Evolutionary conservation across 2,329 filamentous ascomycete genomes (phyloP).

Genomic region (Epichloe elymi): DNA sequence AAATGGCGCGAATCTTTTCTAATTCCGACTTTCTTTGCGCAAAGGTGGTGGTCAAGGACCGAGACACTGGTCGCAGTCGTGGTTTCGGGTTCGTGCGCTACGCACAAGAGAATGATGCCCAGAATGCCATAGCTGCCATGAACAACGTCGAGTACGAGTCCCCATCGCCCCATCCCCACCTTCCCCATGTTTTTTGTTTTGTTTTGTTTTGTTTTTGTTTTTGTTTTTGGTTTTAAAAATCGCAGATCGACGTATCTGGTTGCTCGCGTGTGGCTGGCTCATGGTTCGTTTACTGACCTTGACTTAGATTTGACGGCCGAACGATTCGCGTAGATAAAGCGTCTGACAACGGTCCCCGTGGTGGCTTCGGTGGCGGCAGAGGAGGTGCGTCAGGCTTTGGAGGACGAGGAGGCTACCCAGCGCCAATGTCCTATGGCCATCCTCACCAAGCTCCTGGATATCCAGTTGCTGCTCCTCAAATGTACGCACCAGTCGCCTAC

Average conservation of each 20-base stretch:
- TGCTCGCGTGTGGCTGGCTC: background rate
- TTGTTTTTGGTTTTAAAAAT: background rate
- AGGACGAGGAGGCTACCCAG: constrained; percentile 32
- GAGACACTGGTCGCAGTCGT: constrained; percentile 89
- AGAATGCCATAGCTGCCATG: constrained; percentile 64
- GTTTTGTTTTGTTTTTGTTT: background rate
- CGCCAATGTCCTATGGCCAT: constrained; percentile 23
- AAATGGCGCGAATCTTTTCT: constrained; percentile 9
- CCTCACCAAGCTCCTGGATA: constrained; percentile 26
- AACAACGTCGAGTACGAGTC: constrained; percentile 74
- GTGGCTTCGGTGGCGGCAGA: constrained; percentile 26
- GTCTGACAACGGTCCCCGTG: constrained; percentile 59
- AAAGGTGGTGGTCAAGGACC: constrained; percentile 94
- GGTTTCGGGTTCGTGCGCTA: constrained; percentile 97
- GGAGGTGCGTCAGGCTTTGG: constrained; percentile 28
- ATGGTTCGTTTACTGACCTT: constrained; percentile 4
- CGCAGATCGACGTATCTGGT: background rate
- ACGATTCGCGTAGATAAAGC: constrained; percentile 93
- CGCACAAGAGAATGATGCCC: constrained; percentile 59
- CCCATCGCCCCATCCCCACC: constrained; percentile 11
- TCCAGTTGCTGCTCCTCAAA: constrained; percentile 19
- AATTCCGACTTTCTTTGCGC: constrained; percentile 7
- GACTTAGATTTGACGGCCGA: constrained; percentile 73
- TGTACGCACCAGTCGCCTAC: constrained; percentile 24
- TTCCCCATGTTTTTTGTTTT: background rate